phyloP scores from a whole-genome alignment of 2,329 filamentous ascomycete species.

The Ceratocystis alfenasii region DNA sequence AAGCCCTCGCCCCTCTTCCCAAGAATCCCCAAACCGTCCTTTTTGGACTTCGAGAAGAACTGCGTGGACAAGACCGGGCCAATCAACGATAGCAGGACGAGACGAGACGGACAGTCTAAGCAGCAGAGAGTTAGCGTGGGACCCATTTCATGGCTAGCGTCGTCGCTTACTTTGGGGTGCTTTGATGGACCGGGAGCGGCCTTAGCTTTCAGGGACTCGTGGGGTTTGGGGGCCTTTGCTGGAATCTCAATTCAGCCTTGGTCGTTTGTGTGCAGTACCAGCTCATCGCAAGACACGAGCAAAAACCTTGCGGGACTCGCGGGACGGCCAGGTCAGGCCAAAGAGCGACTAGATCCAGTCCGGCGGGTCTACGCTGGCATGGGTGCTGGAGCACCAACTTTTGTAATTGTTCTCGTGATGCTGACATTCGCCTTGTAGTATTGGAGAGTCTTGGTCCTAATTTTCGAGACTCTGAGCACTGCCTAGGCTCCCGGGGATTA shows the following conservation, averaged over 20 bases:
- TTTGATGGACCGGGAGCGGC: slow-evolving; percentile 3
- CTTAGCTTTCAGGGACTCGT: slow-evolving; percentile 1
- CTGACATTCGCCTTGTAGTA: neutral
- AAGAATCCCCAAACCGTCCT: too few species aligned
- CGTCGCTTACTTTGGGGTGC: neutral
- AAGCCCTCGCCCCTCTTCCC: neutral
- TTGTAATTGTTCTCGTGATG: neutral
- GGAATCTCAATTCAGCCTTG: neutral
- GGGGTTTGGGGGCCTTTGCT: neutral
- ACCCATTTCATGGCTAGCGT: neutral
- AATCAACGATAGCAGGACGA: neutral
- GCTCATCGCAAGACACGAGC: neutral
- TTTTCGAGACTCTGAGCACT: too few species aligned
- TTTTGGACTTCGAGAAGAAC: slow-evolving; percentile 1
- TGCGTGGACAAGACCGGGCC: neutral
- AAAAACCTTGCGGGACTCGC: neutral
- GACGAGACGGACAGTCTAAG: neutral
- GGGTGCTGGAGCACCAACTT: neutral
- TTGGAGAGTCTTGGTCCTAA: too few species aligned
- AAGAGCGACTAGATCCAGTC: neutral
- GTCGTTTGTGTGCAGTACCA: neutral
- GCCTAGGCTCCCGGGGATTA: too few species aligned
- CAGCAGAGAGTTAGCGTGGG: too few species aligned
- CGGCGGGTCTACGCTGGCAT: neutral
- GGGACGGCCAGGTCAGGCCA: neutral